Evolutionary conservation across 345 rosid species (phyloP), one percentile per base, ranked within the genome.

Genomic region (Pugionium dolabratum): DNA sequence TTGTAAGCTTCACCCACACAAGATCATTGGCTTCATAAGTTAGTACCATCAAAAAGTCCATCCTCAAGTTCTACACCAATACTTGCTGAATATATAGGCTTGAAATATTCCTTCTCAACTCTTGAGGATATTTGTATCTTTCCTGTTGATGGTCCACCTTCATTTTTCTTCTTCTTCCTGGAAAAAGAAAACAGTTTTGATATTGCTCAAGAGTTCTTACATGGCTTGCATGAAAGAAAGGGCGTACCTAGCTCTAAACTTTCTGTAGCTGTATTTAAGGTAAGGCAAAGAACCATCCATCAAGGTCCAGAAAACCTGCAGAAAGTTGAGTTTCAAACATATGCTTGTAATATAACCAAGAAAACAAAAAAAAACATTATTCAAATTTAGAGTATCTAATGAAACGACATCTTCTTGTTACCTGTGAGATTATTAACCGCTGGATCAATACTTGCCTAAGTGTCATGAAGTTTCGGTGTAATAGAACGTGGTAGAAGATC

Each of bases 21-120:
- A 18, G 18, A 18, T 18, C 0, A 18, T 18, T 18, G 52, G 59
- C 36, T 63, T 33, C 40, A 44, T 26, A 31, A 47, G 54, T 62
- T 47, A 4, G 75, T 84, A 92, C 98, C 98, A 73, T 92, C 93
- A 54, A 92, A 89, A 52, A 92, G 86, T 54, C 98, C 98, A 63
- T 92, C 98, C 82, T 92, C 96, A 51, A 89, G 79, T 61, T 89
- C 98, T 40, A 82, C 87, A 40, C 88, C 88, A 48, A 92, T 79
- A 71, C 93, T 89, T 48, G 95, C 95, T 44, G 91, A 79, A 75
- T 92, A 92, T 33, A 83, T 39, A 26, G 95, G 88, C 64, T 92
- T 89, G 67, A 92, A 75, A 82, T 78, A 89, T 73, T 92, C 98
- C 75, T 92, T 92, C 84, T 92, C 98, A 61, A 89, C 96, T 84